phyloP scores from a whole-genome alignment of 1,139 yeast species.

The Candida tetrigidarum region DNA sequence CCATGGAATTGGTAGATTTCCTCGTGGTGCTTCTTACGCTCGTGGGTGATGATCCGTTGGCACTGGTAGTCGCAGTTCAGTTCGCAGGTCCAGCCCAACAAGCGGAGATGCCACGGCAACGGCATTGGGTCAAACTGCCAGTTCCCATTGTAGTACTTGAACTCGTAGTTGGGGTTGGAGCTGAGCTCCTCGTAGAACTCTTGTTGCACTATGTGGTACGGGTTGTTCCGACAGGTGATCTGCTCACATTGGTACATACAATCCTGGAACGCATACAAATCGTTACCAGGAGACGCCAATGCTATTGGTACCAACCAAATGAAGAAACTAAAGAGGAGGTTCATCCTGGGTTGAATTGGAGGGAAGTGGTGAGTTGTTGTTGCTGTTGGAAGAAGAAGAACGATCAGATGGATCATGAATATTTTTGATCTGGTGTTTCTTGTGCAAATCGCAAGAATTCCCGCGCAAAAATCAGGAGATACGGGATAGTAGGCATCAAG shows the following conservation, averaged over 20 bases:
- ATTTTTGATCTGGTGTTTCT: too few relatives aligned
- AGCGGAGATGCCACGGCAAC: conserved; percentile 44
- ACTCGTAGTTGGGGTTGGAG: conserved; percentile 23
- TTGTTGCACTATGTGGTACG: conserved; percentile 35
- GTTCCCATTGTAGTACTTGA: conserved; percentile 32
- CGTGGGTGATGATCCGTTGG: conserved; percentile 70
- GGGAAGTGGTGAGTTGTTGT: background rate
- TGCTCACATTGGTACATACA: conserved; percentile 68
- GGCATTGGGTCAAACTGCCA: conserved; percentile 42
- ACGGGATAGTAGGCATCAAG: too few relatives aligned
- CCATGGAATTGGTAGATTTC: conserved; percentile 89
- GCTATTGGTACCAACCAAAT: background rate
- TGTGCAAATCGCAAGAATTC: too few relatives aligned
- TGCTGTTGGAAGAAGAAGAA: too few relatives aligned
- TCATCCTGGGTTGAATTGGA: too few relatives aligned
- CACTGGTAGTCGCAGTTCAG: conserved; percentile 93
- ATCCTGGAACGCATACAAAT: conserved; percentile 65
- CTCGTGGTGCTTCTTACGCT: conserved; percentile 45
- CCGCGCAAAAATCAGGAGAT: too few relatives aligned
- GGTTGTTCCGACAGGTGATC: conserved; percentile 39
- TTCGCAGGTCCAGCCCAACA: conserved; percentile 77
- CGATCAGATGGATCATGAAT: too few relatives aligned
- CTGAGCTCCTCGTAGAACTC: conserved; percentile 14
- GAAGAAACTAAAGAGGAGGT: too few relatives aligned
- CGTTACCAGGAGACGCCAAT: conserved; percentile 77